Evolutionary conservation across 139 green algal genomes (phyloP).

Genomic region (Tetratostichococcus sp.): DNA sequence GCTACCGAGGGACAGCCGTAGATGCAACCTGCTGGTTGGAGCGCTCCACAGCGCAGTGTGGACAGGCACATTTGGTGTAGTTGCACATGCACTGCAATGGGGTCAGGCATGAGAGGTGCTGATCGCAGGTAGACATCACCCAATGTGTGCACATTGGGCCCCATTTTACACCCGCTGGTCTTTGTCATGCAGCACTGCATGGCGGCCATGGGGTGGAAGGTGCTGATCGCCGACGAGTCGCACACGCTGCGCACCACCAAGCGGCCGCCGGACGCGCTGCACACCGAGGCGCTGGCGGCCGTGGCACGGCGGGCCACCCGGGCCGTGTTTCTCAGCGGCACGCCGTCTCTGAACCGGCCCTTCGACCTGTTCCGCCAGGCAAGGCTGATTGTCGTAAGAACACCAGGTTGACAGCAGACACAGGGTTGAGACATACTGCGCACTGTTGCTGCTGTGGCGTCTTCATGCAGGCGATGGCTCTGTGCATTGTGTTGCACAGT

Average conservation of each 20-base stretch:
- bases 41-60: too few relatives aligned
- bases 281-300: constrained; percentile 63
- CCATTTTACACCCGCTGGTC: neutral
- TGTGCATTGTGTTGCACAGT: too few relatives aligned
- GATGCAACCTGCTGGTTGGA: too few relatives aligned
- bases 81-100: too few relatives aligned
- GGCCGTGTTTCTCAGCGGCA: constrained; percentile 81
- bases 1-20: too few relatives aligned
- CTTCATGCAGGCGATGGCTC: too few relatives aligned
- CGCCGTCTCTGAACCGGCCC: constrained; percentile 76
- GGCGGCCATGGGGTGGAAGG: constrained; percentile 55
- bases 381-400: too few relatives aligned
- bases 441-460: neutral
- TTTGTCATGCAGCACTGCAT: constrained; percentile 57
- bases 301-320: constrained; percentile 37
- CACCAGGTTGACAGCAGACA: too few relatives aligned
- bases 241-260: constrained; percentile 76
- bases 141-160: too few relatives aligned
- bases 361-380: constrained; percentile 85
- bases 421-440: neutral
- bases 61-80: too few relatives aligned
- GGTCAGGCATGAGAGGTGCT: too few relatives aligned
- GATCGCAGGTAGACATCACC: too few relatives aligned
- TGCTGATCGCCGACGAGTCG: constrained; percentile 79
- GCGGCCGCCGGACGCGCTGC: constrained; percentile 44